phyloP scores from a whole-genome alignment of 2,329 filamentous ascomycete species.

The Rutstroemia sp. region DNA sequence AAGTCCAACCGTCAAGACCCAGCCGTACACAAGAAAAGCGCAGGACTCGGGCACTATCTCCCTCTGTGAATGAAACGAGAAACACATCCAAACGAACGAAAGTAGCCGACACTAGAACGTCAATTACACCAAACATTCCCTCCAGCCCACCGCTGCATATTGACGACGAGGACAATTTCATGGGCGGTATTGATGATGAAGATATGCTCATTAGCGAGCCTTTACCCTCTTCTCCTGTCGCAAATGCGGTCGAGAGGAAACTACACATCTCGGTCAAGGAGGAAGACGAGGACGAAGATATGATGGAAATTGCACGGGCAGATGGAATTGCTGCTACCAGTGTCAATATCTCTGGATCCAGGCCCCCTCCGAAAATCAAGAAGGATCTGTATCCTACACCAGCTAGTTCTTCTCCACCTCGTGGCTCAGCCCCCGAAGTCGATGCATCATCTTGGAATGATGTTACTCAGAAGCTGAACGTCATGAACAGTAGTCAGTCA shows the following conservation, averaged over 20 bases:
- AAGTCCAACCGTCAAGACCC: constrained; percentile 54
- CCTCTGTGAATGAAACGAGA: constrained; percentile 47
- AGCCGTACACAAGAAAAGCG: constrained; percentile 70
- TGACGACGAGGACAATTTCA: constrained; percentile 51
- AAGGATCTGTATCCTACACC: constrained; percentile 66
- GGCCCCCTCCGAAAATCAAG: constrained; percentile 67
- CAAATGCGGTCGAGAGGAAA: constrained; percentile 70
- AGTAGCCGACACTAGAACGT: constrained; percentile 38
- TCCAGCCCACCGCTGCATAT: constrained; percentile 39
- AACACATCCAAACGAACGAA: constrained; percentile 50
- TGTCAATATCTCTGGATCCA: constrained; percentile 78
- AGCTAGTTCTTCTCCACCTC: constrained; percentile 67
- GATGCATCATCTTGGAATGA: constrained; percentile 85
- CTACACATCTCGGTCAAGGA: constrained; percentile 51
- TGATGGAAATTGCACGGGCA: constrained; percentile 80
- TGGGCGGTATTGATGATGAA: constrained; percentile 56
- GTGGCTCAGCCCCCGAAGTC: constrained; percentile 50
- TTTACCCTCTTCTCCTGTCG: constrained; percentile 78
- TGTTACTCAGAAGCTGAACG: constrained; percentile 78
- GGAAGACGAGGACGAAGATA: constrained; percentile 67
- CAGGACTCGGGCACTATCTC: constrained; percentile 74
- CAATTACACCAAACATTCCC: constrained; percentile 23
- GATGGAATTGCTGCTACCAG: constrained; percentile 61
- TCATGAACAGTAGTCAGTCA: constrained; percentile 67
- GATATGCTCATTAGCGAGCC: constrained; percentile 76